phyloP scores from a whole-genome alignment of 2,329 filamentous ascomycete genomes.

The Pyrenophora teres region DNA sequence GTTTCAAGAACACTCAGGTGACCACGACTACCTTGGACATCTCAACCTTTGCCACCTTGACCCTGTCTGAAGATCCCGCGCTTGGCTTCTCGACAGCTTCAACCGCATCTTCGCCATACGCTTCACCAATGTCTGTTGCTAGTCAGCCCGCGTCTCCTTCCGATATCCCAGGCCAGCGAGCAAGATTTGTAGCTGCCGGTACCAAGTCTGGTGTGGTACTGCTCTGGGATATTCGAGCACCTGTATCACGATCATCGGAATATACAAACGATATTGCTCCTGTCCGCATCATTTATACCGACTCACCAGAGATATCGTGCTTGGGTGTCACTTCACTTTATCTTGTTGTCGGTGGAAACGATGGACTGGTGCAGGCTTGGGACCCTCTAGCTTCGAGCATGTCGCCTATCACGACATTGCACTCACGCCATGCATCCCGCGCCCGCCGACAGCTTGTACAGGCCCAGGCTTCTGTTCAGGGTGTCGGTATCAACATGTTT shows the following conservation, averaged over 20 bases:
- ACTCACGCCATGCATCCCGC: conserved; percentile 80
- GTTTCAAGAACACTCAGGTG: conserved; percentile 64
- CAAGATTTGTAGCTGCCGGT: conserved; percentile 79
- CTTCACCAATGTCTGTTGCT: conserved; percentile 58
- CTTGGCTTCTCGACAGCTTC: conserved; percentile 62
- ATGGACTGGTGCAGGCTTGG: conserved; percentile 95
- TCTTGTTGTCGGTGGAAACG: conserved; percentile 89
- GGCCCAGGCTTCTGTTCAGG: conserved; percentile 68
- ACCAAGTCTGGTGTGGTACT: conserved; percentile 78
- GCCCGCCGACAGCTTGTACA: conserved; percentile 75
- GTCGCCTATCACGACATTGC: conserved; percentile 81
- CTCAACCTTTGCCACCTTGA: conserved; percentile 73
- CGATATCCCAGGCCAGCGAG: conserved; percentile 83
- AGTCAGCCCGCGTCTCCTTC: conserved; percentile 50
- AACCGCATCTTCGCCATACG: conserved; percentile 58
- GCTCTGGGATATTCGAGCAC: conserved; percentile 82
- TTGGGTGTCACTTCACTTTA: conserved; percentile 84
- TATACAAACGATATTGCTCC: conserved; percentile 67
- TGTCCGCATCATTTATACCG: conserved; percentile 82
- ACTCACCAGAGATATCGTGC: conserved; percentile 84
- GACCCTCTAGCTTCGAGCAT: conserved; percentile 84
- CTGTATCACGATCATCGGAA: conserved; percentile 59
- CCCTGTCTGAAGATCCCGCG: conserved; percentile 77
- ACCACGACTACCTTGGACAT: conserved; percentile 73
- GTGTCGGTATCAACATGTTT: conserved; percentile 74